These are phyloP conservation scores for Ascochyta viciae-villosae DNA, from an alignment of 2,329 filamentous ascomycete genomes.

Conservation along the genomic window DNA sequence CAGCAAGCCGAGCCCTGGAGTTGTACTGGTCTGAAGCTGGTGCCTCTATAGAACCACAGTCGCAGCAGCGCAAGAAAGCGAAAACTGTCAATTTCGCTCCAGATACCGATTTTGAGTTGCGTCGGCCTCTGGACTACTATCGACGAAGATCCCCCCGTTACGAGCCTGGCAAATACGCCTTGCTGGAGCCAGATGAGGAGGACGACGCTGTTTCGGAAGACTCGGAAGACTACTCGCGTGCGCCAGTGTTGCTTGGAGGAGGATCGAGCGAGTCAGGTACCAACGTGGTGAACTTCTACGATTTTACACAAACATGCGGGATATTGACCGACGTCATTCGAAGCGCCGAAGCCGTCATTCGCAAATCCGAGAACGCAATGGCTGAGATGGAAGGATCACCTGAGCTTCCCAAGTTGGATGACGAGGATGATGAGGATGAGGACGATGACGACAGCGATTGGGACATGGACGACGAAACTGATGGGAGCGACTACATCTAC, in stretches of 20 bases:
- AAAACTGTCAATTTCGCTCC: constrained; percentile 27
- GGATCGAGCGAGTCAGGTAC: neutral
- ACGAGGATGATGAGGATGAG: constrained; percentile 10
- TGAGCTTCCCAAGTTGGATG: constrained; percentile 1
- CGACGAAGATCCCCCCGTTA: constrained; percentile 38
- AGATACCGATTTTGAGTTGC: constrained; percentile 30
- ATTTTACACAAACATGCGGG: constrained; percentile 5
- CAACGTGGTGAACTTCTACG: constrained; percentile 1
- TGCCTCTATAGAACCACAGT: constrained; percentile 7
- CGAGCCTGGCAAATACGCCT: constrained; percentile 36
- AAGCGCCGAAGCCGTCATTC: constrained; percentile 5
- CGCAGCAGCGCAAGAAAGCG: constrained; percentile 8
- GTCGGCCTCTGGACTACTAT: constrained; percentile 35
- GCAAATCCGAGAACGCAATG: constrained; percentile 6
- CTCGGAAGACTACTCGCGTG: constrained; percentile 27
- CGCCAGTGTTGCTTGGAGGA: constrained; percentile 9
- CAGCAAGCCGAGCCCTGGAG: constrained; percentile 33
- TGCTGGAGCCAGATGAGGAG: constrained; percentile 5
- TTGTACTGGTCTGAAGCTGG: constrained; percentile 34
- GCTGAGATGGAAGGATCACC: constrained; percentile 12
- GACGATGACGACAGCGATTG: constrained; percentile 33
- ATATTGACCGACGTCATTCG: constrained; percentile 11
- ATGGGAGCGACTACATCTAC: constrained; percentile 22
- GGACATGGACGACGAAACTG: constrained; percentile 26
- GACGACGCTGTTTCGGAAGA: constrained; percentile 28